Base-by-base conservation (phyloP, 2,329 filamentous ascomycete species). In the Colletotrichum sp. region DNA sequence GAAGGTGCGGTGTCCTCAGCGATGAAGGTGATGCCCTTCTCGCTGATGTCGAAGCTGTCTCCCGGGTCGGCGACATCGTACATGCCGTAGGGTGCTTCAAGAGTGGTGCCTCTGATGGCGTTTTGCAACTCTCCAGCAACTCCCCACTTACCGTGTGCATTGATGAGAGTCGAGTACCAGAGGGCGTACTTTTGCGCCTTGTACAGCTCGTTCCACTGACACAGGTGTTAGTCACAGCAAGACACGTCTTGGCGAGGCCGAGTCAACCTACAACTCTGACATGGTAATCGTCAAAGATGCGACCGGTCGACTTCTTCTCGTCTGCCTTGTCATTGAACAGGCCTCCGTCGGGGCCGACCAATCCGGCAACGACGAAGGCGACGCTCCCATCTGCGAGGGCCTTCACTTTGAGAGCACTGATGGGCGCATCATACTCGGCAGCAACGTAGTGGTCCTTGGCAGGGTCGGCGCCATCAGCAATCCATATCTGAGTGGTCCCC, bases 161-260 rank as follows among this genome's bases (percentile, higher is more conserved):
- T 78, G 49, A 79, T 72, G 22, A 87, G 79, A 13, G 79, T 81
- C 12, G 82, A 84, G 79, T 86, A 87, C 83, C 85, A 88, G 30
- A 88, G 82, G 6, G 81, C 78, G 69, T 84, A 82, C 25, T 79
- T 82, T 52, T 84, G 79, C 9, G 80, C 78, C 27, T 80, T 81
- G 29, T 79, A 79, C 39, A 83, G 83, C 2, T 79, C 71, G 70
- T 84, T 81, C 82, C 82, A 83, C 83, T 87, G 67, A 19, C 44
- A 69, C 34, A 61, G 7, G 34, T 65, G 6, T 61, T 61, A 65
- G 59, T 39, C 52, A 75, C 44, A 30, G 13, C 12, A 11, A 25
- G 49, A 16, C 22, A 19, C 6, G 9, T 6, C 3, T 2, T 52
- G 12, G 27, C 13, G 19, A 30, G 12, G 25, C 12, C 4, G 39